phyloP scores from a whole-genome alignment of 257 asterid genomes.

The Plantago ovata region DNA sequence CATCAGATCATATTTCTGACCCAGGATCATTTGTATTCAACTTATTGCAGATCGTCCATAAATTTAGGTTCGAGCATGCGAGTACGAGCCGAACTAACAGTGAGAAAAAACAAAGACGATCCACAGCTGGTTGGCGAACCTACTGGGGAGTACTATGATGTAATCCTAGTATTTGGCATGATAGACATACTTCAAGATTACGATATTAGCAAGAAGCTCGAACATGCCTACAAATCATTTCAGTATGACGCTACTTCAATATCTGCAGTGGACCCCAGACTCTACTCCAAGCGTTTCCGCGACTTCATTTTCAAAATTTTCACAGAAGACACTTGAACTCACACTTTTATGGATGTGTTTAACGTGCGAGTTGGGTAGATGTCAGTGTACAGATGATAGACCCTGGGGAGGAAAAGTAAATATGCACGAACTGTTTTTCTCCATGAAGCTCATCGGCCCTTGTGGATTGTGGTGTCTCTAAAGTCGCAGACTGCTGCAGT shows the following conservation, averaged over 20 bases:
- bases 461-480: constrained; percentile 16
- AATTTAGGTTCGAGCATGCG: constrained; percentile 28
- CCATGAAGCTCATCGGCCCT: constrained; percentile 7
- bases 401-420: not conserved
- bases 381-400: constrained; percentile 7
- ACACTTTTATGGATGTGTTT: not conserved
- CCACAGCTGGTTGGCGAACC: constrained; percentile 30
- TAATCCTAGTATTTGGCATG: constrained; percentile 30
- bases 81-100: constrained; percentile 32
- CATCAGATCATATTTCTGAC: too few species aligned
- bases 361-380: not conserved
- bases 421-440: not conserved
- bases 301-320: constrained; percentile 35
- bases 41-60: constrained; percentile 4
- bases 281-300: constrained; percentile 38
- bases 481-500: not conserved
- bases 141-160: constrained; percentile 33
- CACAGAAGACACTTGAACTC: constrained; percentile 26
- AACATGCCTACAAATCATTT: constrained; percentile 40
- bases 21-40: not conserved
- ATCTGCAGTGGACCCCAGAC: constrained; percentile 37
- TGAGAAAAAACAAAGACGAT: constrained; percentile 24
- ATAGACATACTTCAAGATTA: constrained; percentile 38
- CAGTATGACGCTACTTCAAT: constrained; percentile 39
- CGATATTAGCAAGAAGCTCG: constrained; percentile 41